Evolutionary conservation across 352 stramenopile species (phyloP).

Genomic region (Phytophthora sansomeana): DNA sequence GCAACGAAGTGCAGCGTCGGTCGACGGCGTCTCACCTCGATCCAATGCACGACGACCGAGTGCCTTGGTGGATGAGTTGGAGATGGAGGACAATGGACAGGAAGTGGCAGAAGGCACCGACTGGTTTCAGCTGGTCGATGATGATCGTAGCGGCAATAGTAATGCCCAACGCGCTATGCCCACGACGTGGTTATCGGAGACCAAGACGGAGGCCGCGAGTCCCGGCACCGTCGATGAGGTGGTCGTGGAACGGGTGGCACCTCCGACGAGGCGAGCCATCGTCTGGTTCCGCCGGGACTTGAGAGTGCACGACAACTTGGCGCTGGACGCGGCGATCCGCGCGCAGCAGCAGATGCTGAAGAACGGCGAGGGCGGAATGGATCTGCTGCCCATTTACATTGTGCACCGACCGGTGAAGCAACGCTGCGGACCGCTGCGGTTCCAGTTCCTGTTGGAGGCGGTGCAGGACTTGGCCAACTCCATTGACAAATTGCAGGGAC

Average conservation of each 20-base stretch:
- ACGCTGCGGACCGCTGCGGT: conserved; percentile 70
- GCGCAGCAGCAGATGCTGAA: conserved; percentile 24
- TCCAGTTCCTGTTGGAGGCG: conserved; percentile 94
- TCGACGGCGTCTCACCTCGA: not conserved
- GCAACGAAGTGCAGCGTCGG: conserved; percentile 7
- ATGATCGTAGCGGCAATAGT: conserved; percentile 20
- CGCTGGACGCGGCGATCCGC: conserved; percentile 75
- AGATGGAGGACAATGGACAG: not conserved
- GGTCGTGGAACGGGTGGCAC: not conserved
- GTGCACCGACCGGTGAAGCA: conserved; percentile 82
- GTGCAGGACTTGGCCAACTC: conserved; percentile 77
- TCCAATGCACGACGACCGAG: not conserved
- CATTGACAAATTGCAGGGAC: conserved; percentile 41
- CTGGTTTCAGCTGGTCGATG: not conserved
- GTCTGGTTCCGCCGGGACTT: conserved; percentile 96
- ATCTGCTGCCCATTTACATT: conserved; percentile 85
- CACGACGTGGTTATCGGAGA: not conserved
- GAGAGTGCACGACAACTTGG: conserved; percentile 96
- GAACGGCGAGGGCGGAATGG: conserved; percentile 28
- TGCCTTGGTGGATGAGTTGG: not conserved
- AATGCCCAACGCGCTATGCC: not conserved
- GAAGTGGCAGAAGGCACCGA: conserved; percentile 2
- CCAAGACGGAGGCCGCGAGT: not conserved
- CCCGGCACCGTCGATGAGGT: too few species aligned
- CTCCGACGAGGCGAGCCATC: conserved; percentile 44